Base-by-base conservation (phyloP, 257 asterid species). In the Nicotiana sylvestris region DNA sequence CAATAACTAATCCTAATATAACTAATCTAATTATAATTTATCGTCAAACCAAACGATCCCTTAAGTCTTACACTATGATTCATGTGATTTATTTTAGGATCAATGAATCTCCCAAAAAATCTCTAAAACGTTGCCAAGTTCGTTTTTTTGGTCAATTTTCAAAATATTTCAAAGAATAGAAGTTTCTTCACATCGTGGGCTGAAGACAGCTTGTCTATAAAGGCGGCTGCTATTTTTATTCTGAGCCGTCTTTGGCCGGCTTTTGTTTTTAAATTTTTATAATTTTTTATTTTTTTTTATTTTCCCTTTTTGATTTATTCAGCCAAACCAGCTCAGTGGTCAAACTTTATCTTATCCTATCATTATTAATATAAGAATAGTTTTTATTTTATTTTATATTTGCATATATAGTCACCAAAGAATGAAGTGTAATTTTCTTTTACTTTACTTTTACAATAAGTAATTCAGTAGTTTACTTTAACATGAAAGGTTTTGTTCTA, bases 371-470 rank as follows among this genome's bases (percentile, higher is more conserved):
- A 3, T 67, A 33, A 67, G 17, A 33, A 67, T 32, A 35, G 51
- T 6, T 33, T 33, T 18, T 4, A 9, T 68, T 68, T 37, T 18
- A 21, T 70, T 43, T 5, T 29, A 6, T 0, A 12, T 21, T 49
- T 76, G 16, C 4, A 13, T 12, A 76, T 12, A 76, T 74, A 17
- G 11, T 17, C 27, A 57, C 25, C 62, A 56, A 17, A 27, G 64
- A 74, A 49, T 13, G 80, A 74, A 74, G 64, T 74, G 43, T 27
- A 76, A 15, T 72, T 76, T 49, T 51, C 64, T 13, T 49, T 74
- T 74, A 74, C 80, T 74, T 74, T 15, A 74, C 80, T 74, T 74
- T 15, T 74, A 74, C 80, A 27, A 49, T 27, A 74, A 49, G 80
- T 13, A 11, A 49, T 1, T 72, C 18, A 74, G 0, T 76, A 8